Evolutionary conservation across 2,329 filamentous ascomycete species (phyloP), one percentile per base, ranked within the genome.

Genomic region (Eutypella sp.): DNA sequence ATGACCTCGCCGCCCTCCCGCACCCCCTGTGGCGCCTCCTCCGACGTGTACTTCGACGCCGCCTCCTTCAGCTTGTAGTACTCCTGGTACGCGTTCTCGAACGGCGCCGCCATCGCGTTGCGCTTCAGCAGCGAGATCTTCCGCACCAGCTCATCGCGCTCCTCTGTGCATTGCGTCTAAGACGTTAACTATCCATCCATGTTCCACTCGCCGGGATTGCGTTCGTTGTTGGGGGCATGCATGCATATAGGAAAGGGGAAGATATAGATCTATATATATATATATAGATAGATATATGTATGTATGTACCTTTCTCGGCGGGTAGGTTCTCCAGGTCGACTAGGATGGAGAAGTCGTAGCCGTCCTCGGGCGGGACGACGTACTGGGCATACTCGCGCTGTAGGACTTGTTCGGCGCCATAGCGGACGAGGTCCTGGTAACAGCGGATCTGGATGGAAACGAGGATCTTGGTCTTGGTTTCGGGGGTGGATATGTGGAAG

Each of bases 101-200:
- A 99, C 1, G 95, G 93, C 41, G 93, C 92, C 51, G 93, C 95
- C 93, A 99, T 97, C 57, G 89, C 90, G 67, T 99, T 97, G 62
- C 95, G 90, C 78, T 97, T 99, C 60, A 99, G 72, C 54, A 99
- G 76, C 49, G 91, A 88, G 61, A 97, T 85, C 63, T 91, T 86
- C 68, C 82, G 82, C 57, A 96, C 83, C 51, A 99, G 75, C 51
- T 90, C 91, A 60, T 96, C 89, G 56, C 85, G 84, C 54, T 82
- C 87, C 67, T 96, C 92, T 85, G 53, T 52, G n/a, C n/a, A n/a
- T n/a, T n/a, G n/a, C n/a, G n/a, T n/a, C n/a, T n/a, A n/a, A n/a
- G n/a, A n/a, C n/a, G n/a, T n/a, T n/a, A n/a, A n/a, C 31, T 24
- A 22, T 58, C 42, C 59, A 50, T 34, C 15, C 31, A 34, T 9